These are phyloP conservation scores for Sugiyamaella grinbergsii DNA, from an alignment of 1,139 yeast genomes.

Conservation along the genomic window DNA sequence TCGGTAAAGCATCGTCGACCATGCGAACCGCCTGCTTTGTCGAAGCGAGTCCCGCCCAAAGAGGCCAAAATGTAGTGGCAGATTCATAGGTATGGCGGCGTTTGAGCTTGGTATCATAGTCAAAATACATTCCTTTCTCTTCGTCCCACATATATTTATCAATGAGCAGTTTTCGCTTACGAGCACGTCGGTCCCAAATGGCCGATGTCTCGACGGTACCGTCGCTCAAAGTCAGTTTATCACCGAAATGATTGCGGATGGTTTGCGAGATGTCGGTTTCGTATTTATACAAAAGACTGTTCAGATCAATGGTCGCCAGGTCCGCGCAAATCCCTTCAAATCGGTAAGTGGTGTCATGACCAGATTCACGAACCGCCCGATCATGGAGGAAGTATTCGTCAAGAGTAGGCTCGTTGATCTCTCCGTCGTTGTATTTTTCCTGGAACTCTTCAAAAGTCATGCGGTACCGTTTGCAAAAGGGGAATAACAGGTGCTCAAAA, in stretches of 20 bases:
- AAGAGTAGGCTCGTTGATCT: conserved; percentile 69
- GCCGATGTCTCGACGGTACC: conserved; percentile 54
- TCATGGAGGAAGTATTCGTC: conserved; percentile 92
- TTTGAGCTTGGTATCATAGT: conserved; percentile 67
- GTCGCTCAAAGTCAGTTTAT: conserved; percentile 47
- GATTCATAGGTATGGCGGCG: conserved; percentile 71
- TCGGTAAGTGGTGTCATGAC: conserved; percentile 93
- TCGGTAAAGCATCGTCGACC: conserved; percentile 60
- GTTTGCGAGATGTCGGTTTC: conserved; percentile 79
- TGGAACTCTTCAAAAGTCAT: conserved; percentile 70
- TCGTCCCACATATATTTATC: conserved; percentile 85
- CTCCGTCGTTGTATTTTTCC: conserved; percentile 64
- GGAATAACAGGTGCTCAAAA: conserved; percentile 69
- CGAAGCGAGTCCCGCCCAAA: conserved; percentile 82
- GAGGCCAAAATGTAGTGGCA: conserved; percentile 90
- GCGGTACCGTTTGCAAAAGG: conserved; percentile 66
- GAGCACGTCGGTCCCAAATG: conserved; percentile 63
- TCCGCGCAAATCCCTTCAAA: conserved; percentile 88
- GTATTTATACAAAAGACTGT: conserved; percentile 83
- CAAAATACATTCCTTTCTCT: conserved; percentile 74
- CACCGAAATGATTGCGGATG: conserved; percentile 59
- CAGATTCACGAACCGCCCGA: conserved; percentile 94
- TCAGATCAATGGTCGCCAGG: conserved; percentile 88
- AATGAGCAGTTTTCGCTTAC: conserved; percentile 55
- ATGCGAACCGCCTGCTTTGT: conserved; percentile 70